phyloP scores from a whole-genome alignment of 2,329 filamentous ascomycete species.

The Pestalotiopsis sp. region DNA sequence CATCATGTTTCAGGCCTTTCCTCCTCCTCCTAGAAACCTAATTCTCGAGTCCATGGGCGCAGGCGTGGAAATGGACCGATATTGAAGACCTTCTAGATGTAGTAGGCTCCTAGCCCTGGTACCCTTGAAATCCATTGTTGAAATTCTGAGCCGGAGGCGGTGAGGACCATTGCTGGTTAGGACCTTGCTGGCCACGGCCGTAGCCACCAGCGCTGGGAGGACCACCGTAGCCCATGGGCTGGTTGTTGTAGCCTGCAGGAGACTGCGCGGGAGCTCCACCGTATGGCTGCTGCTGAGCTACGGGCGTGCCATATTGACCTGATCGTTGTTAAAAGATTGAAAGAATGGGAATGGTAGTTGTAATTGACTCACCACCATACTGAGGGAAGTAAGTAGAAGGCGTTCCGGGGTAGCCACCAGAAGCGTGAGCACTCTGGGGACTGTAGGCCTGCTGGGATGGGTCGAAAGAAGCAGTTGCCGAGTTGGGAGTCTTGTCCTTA shows the following conservation, averaged over 20 bases:
- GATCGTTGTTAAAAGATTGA: conserved; percentile 34
- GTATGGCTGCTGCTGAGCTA: conserved; percentile 67
- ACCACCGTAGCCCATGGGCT: conserved; percentile 70
- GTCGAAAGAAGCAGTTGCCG: conserved; percentile 66
- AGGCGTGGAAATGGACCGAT: neutral
- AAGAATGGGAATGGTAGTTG: neutral
- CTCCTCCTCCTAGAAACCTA: neutral
- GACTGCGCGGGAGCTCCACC: conserved; percentile 62
- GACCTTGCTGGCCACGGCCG: conserved; percentile 69
- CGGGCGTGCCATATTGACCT: conserved; percentile 49
- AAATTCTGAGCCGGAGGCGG: conserved; percentile 56
- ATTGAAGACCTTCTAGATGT: neutral
- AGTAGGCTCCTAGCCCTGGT: conserved; percentile 52
- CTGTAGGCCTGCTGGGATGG: conserved; percentile 71
- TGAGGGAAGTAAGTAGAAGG: conserved; percentile 88
- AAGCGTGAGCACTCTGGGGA: conserved; percentile 73
- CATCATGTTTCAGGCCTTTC: neutral
- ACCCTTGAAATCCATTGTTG: conserved; percentile 62
- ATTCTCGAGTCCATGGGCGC: neutral
- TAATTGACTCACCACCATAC: conserved; percentile 69
- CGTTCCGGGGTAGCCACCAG: conserved; percentile 71
- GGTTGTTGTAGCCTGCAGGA: conserved; percentile 62
- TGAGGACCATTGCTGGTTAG: conserved; percentile 57
- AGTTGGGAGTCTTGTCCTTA: conserved; percentile 87
- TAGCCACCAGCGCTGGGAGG: conserved; percentile 81